Evolutionary conservation across 768 basidiomycete species (phyloP).

Genomic region (Cyclocybe aegerita): DNA sequence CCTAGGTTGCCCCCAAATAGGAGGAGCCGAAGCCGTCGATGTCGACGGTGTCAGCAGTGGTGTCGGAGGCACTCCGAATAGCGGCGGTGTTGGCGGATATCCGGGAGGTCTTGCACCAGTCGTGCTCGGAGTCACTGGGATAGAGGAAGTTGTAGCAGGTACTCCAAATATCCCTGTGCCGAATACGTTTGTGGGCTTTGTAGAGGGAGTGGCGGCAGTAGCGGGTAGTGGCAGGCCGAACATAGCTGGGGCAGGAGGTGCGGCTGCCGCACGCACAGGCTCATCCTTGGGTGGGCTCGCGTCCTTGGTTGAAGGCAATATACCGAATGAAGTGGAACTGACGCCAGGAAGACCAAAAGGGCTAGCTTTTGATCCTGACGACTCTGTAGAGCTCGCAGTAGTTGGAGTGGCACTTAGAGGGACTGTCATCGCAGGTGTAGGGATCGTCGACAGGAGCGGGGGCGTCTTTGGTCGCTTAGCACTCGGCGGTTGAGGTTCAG

Average conservation of each 20-base stretch:
- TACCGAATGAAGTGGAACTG: background rate
- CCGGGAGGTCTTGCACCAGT: too few relatives aligned
- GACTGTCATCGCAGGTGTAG: slow-evolving; percentile 11
- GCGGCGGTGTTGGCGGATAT: too few relatives aligned
- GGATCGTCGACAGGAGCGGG: slow-evolving; percentile 37
- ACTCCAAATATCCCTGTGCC: background rate
- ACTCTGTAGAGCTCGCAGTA: background rate
- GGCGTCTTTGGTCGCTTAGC: slow-evolving; percentile 49
- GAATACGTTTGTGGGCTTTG: background rate
- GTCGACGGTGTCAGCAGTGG: too few relatives aligned
- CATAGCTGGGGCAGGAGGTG: slow-evolving; percentile 10
- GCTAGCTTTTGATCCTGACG: background rate
- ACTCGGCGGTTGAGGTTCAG: slow-evolving; percentile 11
- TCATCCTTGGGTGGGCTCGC: slow-evolving; percentile 7
- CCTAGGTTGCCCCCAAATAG: background rate
- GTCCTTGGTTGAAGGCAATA: background rate
- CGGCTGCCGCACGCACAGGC: slow-evolving; percentile 5
- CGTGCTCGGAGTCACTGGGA: background rate
- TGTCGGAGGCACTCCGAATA: too few relatives aligned
- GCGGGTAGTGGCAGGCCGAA: slow-evolving; percentile 5
- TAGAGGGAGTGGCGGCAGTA: slow-evolving; percentile 16
- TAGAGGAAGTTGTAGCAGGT: background rate
- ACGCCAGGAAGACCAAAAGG: background rate
- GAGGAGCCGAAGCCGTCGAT: background rate
- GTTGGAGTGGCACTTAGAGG: slow-evolving; percentile 9